Conservation (phyloP, 2,329 filamentous ascomycete genomes). For the Aspergillus melleus region DNA sequence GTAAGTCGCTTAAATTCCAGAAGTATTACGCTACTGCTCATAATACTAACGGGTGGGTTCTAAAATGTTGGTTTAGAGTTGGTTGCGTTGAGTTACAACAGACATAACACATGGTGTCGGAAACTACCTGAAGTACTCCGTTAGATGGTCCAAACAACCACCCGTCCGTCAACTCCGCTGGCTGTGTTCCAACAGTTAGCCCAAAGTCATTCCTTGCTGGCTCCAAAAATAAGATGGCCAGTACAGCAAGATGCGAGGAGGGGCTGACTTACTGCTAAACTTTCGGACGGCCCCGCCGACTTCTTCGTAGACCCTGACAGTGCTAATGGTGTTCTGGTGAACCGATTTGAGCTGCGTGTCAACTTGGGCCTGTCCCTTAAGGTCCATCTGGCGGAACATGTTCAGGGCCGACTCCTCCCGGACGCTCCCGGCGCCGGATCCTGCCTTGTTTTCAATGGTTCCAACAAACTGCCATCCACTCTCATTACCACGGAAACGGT, state of each 20-base stretch:
- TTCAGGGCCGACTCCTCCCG: constrained; percentile 92
- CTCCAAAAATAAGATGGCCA: neutral
- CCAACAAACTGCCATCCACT: constrained; percentile 82
- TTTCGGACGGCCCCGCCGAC: constrained; percentile 66
- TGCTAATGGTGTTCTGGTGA: constrained; percentile 95
- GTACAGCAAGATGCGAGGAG: neutral
- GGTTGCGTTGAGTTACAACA: too few relatives aligned
- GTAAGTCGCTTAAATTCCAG: too few relatives aligned
- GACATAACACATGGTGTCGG: too few relatives aligned
- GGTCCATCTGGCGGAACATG: constrained; percentile 98
- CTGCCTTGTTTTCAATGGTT: constrained; percentile 73
- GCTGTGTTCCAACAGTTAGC: constrained; percentile 49
- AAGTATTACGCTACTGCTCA: too few relatives aligned
- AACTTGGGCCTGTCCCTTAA: constrained; percentile 88
- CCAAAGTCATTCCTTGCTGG: neutral
- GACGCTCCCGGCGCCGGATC: constrained; percentile 57
- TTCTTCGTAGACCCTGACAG: constrained; percentile 72
- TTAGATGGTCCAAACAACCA: constrained; percentile 75
- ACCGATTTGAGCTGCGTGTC: constrained; percentile 93
- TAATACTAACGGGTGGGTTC: too few relatives aligned
- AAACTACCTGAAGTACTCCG: neutral
- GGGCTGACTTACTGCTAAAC: constrained; percentile 73
- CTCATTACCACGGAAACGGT: constrained; percentile 78
- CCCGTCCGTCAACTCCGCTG: constrained; percentile 77
- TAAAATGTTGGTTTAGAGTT: too few relatives aligned